phyloP scores from a whole-genome alignment of 2,329 filamentous ascomycete genomes.

The Phialemonium atrogriseum region DNA sequence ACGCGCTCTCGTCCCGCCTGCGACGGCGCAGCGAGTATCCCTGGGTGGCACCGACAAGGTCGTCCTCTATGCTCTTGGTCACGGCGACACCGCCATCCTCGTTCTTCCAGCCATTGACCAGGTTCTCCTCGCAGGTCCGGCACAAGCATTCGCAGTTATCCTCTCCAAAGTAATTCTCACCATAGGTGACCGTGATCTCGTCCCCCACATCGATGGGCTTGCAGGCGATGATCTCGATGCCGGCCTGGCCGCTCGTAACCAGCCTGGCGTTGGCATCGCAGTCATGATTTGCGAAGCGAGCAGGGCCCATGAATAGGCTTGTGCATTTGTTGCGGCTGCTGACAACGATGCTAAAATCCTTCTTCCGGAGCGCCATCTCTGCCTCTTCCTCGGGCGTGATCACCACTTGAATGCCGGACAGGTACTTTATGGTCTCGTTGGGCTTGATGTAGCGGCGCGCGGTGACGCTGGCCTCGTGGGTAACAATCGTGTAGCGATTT shows the following conservation, averaged over 20 bases:
- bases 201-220: conserved; percentile 78
- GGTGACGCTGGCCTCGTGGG: conserved; percentile 79
- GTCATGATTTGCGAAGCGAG: conserved; percentile 95
- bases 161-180: conserved; percentile 91
- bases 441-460: conserved; percentile 72
- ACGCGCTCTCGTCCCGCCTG: conserved; percentile 40
- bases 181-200: conserved; percentile 94
- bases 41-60: conserved; percentile 24
- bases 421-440: conserved; percentile 82
- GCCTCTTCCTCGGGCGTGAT: conserved; percentile 90
- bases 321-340: conserved; percentile 86
- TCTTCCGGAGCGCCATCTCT: conserved; percentile 69
- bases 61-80: conserved; percentile 46
- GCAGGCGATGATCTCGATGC: conserved; percentile 83
- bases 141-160: conserved; percentile 95
- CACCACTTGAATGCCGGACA: conserved; percentile 82
- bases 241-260: conserved; percentile 72
- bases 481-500: conserved; percentile 88
- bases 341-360: conserved; percentile 95
- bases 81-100: conserved; percentile 36
- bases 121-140: conserved; percentile 68
- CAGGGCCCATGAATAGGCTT: conserved; percentile 88
- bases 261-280: conserved; percentile 87
- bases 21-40: conserved; percentile 50
- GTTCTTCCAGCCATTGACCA: conserved; percentile 75